Percentiles rank a stretch among this genome's conserved stretches.
These are phyloP conservation scores for Cercospora janseana DNA, from an alignment of 2,329 filamentous ascomycete genomes.

Conservation along the genomic window DNA sequence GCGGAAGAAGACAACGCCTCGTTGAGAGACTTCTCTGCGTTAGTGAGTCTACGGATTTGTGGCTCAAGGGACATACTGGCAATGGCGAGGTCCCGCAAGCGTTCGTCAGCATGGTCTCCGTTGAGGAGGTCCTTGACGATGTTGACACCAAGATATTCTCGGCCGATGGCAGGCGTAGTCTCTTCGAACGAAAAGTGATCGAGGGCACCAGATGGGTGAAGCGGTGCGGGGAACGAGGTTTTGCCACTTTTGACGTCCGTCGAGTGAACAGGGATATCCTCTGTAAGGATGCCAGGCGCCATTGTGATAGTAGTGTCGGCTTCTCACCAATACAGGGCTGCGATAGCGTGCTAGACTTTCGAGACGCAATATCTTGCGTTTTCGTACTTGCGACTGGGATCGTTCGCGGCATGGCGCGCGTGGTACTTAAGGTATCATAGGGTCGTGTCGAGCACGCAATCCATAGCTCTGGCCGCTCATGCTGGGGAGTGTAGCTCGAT, in stretches of 20 bases:
- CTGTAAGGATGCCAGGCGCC: slow-evolving; percentile 23
- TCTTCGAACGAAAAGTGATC: slow-evolving; percentile 57
- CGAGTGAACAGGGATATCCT: slow-evolving; percentile 11
- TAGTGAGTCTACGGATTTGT: background rate
- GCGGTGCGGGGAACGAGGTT: slow-evolving; percentile 36
- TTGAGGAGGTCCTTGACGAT: slow-evolving; percentile 63
- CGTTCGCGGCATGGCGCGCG: too few species aligned
- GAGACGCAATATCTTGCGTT: too few species aligned
- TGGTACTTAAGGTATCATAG: too few species aligned
- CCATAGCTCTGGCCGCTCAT: background rate
- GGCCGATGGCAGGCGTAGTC: slow-evolving; percentile 61
- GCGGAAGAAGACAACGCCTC: slow-evolving; percentile 70
- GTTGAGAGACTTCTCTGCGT: slow-evolving; percentile 57
- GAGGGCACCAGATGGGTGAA: slow-evolving; percentile 44
- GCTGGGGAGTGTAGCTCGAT: background rate
- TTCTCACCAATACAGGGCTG: too few species aligned
- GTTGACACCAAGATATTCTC: slow-evolving; percentile 58
- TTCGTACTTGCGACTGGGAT: too few species aligned
- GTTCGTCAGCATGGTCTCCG: slow-evolving; percentile 29
- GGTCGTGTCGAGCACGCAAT: slow-evolving; percentile 2
- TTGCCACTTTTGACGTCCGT: slow-evolving; percentile 7
- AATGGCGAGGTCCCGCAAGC: slow-evolving; percentile 24
- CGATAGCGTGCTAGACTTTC: too few species aligned
- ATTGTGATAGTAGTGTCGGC: slow-evolving; percentile 5
- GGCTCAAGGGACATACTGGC: slow-evolving; percentile 12